These are phyloP conservation scores for Ceratocystis ficicola DNA, from an alignment of 2,329 filamentous ascomycete genomes.

Conservation along the genomic window DNA sequence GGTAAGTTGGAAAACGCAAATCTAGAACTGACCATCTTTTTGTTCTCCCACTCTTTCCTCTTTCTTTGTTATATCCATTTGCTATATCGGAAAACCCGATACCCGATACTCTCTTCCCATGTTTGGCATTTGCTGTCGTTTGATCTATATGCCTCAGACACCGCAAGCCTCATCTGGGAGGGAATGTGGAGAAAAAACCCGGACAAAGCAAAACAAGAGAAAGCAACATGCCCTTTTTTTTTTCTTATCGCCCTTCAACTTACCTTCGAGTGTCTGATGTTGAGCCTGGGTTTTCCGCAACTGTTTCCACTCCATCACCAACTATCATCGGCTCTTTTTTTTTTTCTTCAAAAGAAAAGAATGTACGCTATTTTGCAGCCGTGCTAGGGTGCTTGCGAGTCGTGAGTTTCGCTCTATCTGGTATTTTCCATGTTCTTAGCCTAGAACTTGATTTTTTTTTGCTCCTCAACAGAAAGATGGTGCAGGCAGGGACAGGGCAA, in stretches of 20 bases:
- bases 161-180: neutral
- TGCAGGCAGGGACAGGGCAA: no score
- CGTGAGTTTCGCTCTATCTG: no score
- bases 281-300: neutral
- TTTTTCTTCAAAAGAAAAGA: neutral
- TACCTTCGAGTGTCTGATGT: conserved; percentile 5
- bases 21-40: neutral
- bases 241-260: no score
- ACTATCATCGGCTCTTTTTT: neutral
- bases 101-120: neutral
- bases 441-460: neutral
- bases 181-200: no score
- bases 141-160: neutral
- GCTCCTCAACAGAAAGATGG: neutral
- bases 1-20: conserved; percentile 7
- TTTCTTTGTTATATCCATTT: conserved; percentile 9
- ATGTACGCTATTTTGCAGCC: neutral
- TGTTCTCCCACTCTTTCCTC: conserved; percentile 10
- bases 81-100: no score
- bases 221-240: no score
- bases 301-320: no score
- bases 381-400: neutral
- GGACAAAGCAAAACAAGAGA: no score
- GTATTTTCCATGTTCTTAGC: neutral
- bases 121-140: neutral